These are phyloP conservation scores for Fusarium globosum DNA, from an alignment of 2,329 filamentous ascomycete species.

Conservation along the genomic window DNA sequence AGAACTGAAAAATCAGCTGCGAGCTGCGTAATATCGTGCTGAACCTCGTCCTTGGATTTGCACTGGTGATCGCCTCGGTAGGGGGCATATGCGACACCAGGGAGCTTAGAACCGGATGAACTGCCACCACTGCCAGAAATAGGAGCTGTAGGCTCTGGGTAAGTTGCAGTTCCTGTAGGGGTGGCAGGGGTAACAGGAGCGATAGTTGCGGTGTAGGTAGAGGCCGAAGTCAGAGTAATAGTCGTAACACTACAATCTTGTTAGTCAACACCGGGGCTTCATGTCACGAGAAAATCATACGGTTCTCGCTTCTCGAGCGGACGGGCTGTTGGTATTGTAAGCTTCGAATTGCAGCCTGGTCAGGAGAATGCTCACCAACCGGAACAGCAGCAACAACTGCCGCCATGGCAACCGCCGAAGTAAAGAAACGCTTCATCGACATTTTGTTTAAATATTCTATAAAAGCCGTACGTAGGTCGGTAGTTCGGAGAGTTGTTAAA, in stretches of 20 bases:
- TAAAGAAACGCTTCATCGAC: constrained; percentile 36
- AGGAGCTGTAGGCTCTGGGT: constrained; percentile 1
- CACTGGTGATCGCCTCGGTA: constrained; percentile 67
- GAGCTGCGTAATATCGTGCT: constrained; percentile 70
- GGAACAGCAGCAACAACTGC: constrained; percentile 38
- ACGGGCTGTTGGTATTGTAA: constrained; percentile 15
- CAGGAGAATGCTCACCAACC: constrained; percentile 34
- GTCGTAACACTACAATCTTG: constrained; percentile 18
- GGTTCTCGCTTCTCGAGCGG: constrained; percentile 26
- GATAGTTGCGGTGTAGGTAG: constrained; percentile 35
- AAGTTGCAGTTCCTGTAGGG: constrained; percentile 2
- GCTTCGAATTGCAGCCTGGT: neutral
- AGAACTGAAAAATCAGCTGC: constrained; percentile 68
- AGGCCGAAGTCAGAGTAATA: constrained; percentile 27
- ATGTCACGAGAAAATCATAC: constrained; percentile 13
- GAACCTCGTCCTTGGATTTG: constrained; percentile 73
- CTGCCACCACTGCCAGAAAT: neutral
- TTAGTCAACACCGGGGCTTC: neutral
- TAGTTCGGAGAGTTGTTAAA: neutral
- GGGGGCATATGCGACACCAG: constrained; percentile 62
- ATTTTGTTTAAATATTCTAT: constrained; percentile 24
- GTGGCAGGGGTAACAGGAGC: constrained; percentile 10
- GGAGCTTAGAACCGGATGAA: constrained; percentile 38
- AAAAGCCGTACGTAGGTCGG: neutral
- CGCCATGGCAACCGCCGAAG: constrained; percentile 41